Evolutionary conservation across 2,329 filamentous ascomycete genomes (phyloP), one percentile per base, ranked within the genome.

Genomic region (Ophiostoma sp.): DNA sequence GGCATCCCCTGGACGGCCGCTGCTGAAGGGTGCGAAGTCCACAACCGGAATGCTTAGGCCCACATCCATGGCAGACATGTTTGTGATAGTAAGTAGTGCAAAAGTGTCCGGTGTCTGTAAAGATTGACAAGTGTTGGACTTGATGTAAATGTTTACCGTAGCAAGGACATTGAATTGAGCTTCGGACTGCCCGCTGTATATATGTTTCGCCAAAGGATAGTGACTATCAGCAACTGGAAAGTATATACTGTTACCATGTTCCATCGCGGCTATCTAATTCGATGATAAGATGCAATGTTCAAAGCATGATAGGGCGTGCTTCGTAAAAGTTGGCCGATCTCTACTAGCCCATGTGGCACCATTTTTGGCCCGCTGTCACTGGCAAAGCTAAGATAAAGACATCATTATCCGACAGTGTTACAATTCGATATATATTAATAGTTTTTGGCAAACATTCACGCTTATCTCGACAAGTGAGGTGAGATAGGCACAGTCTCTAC

Each of bases 261-360:
- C n/a, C 52, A 23, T 57, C 11, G 11, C 52, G 52, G 52, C 52
- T 57, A 57, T 57, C 52, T 57, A n/a, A 57, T 57, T n/a, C 23
- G 23, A 27, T 57, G n/a, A 23, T 57, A 57, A 57, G 52, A 57
- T 57, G 52, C 52, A n/a, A 8, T 44, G 44, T 48, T 13, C n/a
- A 27, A 13, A 27, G 52, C n/a, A 57, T 48, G 52, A 57, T 13
- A 23, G 48, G n/a, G 17, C 27, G 27, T 4, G 52, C 3, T 7
- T 57, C 8, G 4, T 57, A 57, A 17, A 27, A 57, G 23, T 57
- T 57, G 52, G 52, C 52, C 52, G 52, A 57, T 57, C 52, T 27
- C n/a, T 11, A 13, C 23, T 57, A n/a, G 23, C 23, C 52, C n/a
- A 57, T 11, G 23, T 57, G 23, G n/a, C 52, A 57, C 44, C 20